phyloP scores from a whole-genome alignment of 1,284 basidiomycete genomes.

The Leccinum subrobustum region DNA sequence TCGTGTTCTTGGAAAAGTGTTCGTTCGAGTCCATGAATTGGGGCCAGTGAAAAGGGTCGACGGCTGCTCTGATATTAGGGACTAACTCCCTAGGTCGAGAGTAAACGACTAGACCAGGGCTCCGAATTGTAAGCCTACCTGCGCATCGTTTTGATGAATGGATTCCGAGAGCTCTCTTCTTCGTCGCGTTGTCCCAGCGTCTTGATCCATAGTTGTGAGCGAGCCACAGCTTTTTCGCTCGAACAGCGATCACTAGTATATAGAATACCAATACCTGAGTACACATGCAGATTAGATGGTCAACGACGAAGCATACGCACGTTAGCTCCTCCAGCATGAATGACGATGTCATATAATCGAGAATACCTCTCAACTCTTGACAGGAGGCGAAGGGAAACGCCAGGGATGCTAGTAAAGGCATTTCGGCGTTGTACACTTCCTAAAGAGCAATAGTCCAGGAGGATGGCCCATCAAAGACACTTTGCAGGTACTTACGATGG shows the following conservation, averaged over 20 bases:
- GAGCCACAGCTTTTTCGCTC: slow-evolving; percentile 14
- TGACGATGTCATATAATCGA: slow-evolving; percentile 33
- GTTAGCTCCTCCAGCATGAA: slow-evolving; percentile 36
- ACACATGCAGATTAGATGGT: not conserved
- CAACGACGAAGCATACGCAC: slow-evolving; percentile 10
- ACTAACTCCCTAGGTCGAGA: slow-evolving; percentile 23
- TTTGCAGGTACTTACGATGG: slow-evolving; percentile 20
- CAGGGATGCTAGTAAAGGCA: slow-evolving; percentile 29
- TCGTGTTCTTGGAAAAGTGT: slow-evolving; percentile 19
- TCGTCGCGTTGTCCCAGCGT: slow-evolving; percentile 23
- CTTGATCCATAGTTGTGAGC: slow-evolving; percentile 25
- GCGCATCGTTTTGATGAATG: slow-evolving; percentile 24
- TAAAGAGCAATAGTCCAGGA: slow-evolving; percentile 4
- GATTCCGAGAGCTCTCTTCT: slow-evolving; percentile 14
- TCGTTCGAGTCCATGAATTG: slow-evolving; percentile 27
- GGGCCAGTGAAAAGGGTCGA: slow-evolving; percentile 31
- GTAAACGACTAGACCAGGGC: not conserved
- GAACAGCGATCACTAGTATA: slow-evolving; percentile 24
- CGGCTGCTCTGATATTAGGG: slow-evolving; percentile 21
- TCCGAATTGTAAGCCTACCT: slow-evolving; percentile 17
- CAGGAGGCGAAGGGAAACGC: slow-evolving; percentile 27
- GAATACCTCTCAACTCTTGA: slow-evolving; percentile 24
- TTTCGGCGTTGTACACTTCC: slow-evolving; percentile 33
- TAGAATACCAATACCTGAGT: not conserved
- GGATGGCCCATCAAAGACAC: not conserved